Evolutionary conservation across 805 yeast species (phyloP).

Genomic region (Clavispora santaluciae): DNA sequence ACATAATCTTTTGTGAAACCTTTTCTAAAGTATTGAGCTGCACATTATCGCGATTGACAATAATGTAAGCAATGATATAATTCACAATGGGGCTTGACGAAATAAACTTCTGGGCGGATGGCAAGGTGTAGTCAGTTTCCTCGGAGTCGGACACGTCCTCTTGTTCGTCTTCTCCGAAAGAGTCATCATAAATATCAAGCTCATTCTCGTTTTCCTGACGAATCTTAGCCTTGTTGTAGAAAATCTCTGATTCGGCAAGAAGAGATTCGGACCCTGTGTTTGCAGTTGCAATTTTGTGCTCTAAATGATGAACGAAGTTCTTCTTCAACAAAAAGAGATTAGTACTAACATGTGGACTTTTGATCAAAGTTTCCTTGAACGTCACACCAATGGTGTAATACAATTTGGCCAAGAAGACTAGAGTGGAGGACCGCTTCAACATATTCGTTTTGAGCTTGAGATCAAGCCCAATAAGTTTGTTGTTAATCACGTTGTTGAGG

Average conservation of each 20-base stretch:
- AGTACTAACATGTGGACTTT: constrained; percentile 8
- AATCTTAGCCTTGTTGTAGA: neutral
- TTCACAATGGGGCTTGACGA: constrained; percentile 25
- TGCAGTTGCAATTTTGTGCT: constrained; percentile 20
- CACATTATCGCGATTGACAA: constrained; percentile 19
- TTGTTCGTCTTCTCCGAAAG: constrained; percentile 12
- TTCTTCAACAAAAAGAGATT: constrained; percentile 19
- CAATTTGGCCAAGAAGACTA: constrained; percentile 30
- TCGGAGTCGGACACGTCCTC: constrained; percentile 10
- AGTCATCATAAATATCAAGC: constrained; percentile 14
- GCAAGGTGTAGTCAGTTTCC: constrained; percentile 1
- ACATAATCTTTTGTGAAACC: constrained; percentile 20
- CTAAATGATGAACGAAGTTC: constrained; percentile 22
- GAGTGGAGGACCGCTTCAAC: constrained; percentile 21
- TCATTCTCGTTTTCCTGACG: constrained; percentile 4
- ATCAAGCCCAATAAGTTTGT: constrained; percentile 26
- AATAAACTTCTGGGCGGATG: neutral
- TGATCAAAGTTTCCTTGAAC: constrained; percentile 17
- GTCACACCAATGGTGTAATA: constrained; percentile 25
- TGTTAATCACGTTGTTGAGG: constrained; percentile 27
- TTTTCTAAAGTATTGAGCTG: constrained; percentile 15
- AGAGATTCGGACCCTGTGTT: constrained; percentile 1
- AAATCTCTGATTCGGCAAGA: neutral
- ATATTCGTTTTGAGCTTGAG: constrained; percentile 17
- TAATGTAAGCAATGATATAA: constrained; percentile 27